phyloP scores from a whole-genome alignment of 2,329 filamentous ascomycete genomes.

The Ophiobolus disseminans region DNA sequence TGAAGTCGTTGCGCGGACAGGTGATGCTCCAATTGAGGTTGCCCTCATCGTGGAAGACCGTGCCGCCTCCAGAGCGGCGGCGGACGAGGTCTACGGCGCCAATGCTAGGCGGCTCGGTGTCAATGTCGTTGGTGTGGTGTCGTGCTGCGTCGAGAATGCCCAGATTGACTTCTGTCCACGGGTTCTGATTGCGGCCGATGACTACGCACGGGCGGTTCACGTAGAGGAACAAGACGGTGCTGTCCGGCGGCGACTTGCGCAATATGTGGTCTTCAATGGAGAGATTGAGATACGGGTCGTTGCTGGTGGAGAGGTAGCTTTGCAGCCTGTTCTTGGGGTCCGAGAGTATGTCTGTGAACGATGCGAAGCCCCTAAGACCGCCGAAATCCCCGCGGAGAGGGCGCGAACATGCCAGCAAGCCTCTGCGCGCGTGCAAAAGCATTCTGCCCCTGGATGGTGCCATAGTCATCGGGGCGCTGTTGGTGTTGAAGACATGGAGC shows the following conservation, averaged over 20 bases:
- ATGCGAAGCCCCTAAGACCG: conserved; percentile 17
- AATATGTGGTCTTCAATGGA: conserved; percentile 92
- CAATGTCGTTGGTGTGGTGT: conserved; percentile 18
- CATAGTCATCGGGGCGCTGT: not conserved
- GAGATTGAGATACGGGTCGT: conserved; percentile 86
- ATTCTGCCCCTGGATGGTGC: conserved; percentile 4
- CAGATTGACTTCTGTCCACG: conserved; percentile 90
- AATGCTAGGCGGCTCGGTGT: conserved; percentile 49
- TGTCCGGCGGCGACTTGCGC: conserved; percentile 72
- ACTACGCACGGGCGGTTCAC: conserved; percentile 86
- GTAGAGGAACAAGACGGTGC: conserved; percentile 85
- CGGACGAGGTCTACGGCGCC: conserved; percentile 71
- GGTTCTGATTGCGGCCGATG: conserved; percentile 96
- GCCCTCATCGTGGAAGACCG: conserved; percentile 91
- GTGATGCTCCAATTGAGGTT: conserved; percentile 97
- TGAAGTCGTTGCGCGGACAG: conserved; percentile 76
- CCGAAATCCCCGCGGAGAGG: not conserved
- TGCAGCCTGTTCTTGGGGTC: conserved; percentile 49
- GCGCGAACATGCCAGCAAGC: not conserved
- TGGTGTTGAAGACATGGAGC: conserved; percentile 2
- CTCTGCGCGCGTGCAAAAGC: not conserved
- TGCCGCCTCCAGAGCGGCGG: conserved; percentile 84
- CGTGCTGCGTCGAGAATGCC: conserved; percentile 60
- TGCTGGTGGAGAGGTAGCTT: conserved; percentile 60
- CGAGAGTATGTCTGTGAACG: conserved; percentile 40